These are phyloP conservation scores for Plectranthus barbatus DNA, from an alignment of 257 asterid genomes.

Conservation along the genomic window DNA sequence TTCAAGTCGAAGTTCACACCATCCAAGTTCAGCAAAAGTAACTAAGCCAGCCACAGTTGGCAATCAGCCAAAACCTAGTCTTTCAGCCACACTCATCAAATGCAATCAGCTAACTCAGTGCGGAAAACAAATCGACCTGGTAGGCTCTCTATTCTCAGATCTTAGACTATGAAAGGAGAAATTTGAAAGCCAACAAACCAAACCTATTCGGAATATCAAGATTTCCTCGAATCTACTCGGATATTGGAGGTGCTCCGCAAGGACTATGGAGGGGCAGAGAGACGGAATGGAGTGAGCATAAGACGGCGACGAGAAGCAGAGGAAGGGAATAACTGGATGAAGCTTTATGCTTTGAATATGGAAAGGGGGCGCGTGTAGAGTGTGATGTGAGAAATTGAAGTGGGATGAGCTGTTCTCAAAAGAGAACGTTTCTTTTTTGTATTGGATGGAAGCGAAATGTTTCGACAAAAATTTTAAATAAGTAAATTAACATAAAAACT, in stretches of 20 bases:
- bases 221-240: neutral
- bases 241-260: neutral
- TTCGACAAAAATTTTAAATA: too few species aligned
- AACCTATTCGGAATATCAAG: neutral
- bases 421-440: too few species aligned
- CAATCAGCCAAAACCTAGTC: neutral
- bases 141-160: conserved; percentile 2
- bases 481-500: too few species aligned
- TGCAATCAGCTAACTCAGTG: neutral
- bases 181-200: neutral
- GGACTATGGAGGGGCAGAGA: neutral
- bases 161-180: neutral
- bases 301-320: neutral
- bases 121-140: neutral
- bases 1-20: too few species aligned
- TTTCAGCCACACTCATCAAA: neutral
- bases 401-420: too few species aligned
- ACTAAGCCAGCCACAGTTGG: neutral
- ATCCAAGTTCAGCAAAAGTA: neutral
- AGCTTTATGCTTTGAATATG: neutral
- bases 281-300: neutral
- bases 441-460: too few species aligned
- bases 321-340: neutral
- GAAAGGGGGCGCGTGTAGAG: neutral
- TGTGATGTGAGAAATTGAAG: neutral